Conservation (phyloP, 73 alveolate genomes). For the Paramecium caudatum region DNA sequence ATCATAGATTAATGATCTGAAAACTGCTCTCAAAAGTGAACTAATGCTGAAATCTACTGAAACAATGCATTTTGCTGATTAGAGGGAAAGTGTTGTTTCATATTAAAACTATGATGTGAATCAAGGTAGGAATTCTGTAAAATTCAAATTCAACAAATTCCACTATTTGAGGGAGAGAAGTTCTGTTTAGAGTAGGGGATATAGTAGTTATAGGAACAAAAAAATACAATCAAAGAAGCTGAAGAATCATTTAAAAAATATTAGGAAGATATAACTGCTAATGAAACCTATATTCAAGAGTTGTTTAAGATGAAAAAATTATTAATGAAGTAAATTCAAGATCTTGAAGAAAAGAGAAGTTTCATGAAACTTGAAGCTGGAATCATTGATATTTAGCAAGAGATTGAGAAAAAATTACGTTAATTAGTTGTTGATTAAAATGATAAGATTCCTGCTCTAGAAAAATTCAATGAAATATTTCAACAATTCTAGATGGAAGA, state of each 20-base stretch:
- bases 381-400: not conserved
- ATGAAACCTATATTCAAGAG: not conserved
- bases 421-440: not conserved
- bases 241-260: not conserved
- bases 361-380: slow-evolving; percentile 17
- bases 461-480: not conserved
- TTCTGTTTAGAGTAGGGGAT: not conserved
- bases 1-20: no score
- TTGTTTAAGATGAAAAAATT: not conserved
- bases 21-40: not conserved
- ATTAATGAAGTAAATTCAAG: not conserved
- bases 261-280: not conserved
- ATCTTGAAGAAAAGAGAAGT: slow-evolving; percentile 31
- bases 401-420: not conserved
- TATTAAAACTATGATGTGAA: no score
- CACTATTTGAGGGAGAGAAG: slow-evolving; percentile 7
- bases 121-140: slow-evolving; percentile 14
- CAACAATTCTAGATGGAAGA: not conserved
- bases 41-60: not conserved
- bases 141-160: not conserved
- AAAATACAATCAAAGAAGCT: not conserved
- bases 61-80: no score
- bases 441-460: not conserved
- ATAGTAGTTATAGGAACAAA: not conserved
- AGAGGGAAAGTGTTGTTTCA: no score